Conservation (phyloP, 2,329 filamentous ascomycete species). For the Tolypocladium ovalisporum region DNA sequence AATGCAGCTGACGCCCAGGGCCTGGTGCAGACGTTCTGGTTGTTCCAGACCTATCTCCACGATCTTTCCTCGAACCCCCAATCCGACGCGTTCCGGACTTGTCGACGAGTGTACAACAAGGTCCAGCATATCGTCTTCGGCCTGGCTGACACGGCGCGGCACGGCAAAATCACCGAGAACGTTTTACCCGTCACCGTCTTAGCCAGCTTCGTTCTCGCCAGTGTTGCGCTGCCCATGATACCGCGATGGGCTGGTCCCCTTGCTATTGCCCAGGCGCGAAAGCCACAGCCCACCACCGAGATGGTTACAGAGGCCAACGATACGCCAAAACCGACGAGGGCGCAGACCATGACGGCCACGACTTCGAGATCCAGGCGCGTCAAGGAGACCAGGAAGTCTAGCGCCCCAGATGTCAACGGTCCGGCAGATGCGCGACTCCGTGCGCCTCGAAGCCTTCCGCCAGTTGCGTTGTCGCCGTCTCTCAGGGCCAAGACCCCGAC, state of each 20-base stretch:
- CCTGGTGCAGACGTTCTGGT: slow-evolving; percentile 65
- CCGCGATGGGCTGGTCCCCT: slow-evolving; percentile 71
- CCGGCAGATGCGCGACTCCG: slow-evolving; percentile 15
- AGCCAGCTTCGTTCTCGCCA: slow-evolving; percentile 69
- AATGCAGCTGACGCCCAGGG: slow-evolving; percentile 8
- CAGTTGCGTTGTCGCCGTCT: slow-evolving; percentile 10
- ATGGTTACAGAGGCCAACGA: slow-evolving; percentile 23
- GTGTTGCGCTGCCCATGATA: slow-evolving; percentile 62
- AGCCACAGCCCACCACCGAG: slow-evolving; percentile 42
- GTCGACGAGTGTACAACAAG: slow-evolving; percentile 75
- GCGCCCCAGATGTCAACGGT: slow-evolving; percentile 28
- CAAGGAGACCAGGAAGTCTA: slow-evolving; percentile 35
- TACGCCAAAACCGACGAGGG: slow-evolving; percentile 44
- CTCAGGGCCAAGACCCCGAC: slow-evolving; percentile 19
- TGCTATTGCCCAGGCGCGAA: slow-evolving; percentile 71
- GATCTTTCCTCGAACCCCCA: slow-evolving; percentile 68
- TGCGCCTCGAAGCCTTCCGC: slow-evolving; percentile 12
- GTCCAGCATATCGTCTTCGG: slow-evolving; percentile 83
- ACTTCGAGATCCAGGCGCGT: slow-evolving; percentile 39
- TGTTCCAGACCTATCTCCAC: slow-evolving; percentile 80
- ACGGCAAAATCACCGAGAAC: slow-evolving; percentile 74
- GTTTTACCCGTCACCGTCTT: slow-evolving; percentile 69
- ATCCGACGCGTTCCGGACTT: slow-evolving; percentile 70
- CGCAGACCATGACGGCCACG: slow-evolving; percentile 51
- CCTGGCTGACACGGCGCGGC: slow-evolving; percentile 53